phyloP scores from a whole-genome alignment of 2,329 filamentous ascomycete species.

The Cercospora sp. region DNA sequence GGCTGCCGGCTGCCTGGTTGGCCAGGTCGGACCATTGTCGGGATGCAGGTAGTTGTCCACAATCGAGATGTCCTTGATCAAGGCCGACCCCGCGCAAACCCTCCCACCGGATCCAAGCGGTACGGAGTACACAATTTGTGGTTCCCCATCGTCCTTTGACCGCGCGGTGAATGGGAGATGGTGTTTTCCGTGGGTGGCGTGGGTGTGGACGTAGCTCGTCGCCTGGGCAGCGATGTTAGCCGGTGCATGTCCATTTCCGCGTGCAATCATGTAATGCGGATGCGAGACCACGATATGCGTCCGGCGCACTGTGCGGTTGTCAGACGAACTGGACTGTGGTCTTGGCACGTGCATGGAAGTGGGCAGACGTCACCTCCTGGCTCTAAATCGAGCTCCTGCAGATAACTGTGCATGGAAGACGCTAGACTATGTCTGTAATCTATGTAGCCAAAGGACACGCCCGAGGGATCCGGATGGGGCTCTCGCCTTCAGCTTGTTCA shows the following conservation, averaged over 20 bases:
- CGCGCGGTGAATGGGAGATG: neutral
- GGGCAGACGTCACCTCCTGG: neutral
- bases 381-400: neutral
- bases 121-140: neutral
- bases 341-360: neutral
- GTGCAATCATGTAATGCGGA: neutral
- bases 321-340: neutral
- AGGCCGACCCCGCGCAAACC: slow-evolving; percentile 4
- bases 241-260: neutral
- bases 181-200: neutral
- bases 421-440: neutral
- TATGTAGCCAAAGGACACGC: neutral
- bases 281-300: neutral
- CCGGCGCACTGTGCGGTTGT: neutral
- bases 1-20: neutral
- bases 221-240: neutral
- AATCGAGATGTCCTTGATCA: neutral
- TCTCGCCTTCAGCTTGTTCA: neutral
- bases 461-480: neutral
- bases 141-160: neutral
- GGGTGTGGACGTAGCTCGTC: neutral
- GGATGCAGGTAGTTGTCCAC: neutral
- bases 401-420: neutral
- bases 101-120: neutral
- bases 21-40: neutral